Conservation (phyloP, 2,329 filamentous ascomycete genomes). For the Ceratocystis albifundus region DNA sequence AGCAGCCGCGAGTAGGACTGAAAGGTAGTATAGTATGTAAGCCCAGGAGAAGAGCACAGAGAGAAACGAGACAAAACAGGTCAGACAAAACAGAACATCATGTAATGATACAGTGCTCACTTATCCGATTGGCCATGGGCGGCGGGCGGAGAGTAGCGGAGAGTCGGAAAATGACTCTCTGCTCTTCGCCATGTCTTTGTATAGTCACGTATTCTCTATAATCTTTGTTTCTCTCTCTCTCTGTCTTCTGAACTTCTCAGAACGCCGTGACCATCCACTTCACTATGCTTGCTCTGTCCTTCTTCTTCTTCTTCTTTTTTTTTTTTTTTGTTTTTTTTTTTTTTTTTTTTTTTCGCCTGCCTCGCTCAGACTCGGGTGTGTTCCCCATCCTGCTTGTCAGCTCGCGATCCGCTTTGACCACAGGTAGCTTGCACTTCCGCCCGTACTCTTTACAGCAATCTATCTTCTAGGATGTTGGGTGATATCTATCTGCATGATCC, state of each 20-base stretch:
- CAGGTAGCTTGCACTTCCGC: background rate
- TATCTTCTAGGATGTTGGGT: background rate
- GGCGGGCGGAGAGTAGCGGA: too few species aligned
- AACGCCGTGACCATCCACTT: background rate
- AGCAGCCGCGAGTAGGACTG: background rate
- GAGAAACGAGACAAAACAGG: background rate
- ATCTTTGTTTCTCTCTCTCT: background rate
- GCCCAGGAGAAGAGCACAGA: background rate
- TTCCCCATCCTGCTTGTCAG: background rate
- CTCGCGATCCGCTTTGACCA: background rate
- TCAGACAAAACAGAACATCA: background rate
- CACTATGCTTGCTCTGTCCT: background rate
- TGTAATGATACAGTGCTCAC: background rate
- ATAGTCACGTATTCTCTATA: background rate
- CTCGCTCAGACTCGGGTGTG: background rate
- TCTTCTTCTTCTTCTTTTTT: too few species aligned
- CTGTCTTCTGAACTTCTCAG: background rate
- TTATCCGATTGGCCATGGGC: too few species aligned
- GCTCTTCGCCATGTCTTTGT: too few species aligned
- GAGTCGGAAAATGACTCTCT: too few species aligned
- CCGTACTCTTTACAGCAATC: background rate
- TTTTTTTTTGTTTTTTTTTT: too few species aligned
- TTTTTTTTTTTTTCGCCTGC: too few species aligned
- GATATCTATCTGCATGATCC: too few species aligned
- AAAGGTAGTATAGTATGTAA: background rate